Percentiles rank a stretch among this genome's conserved stretches.
Conservation (phyloP, 1,284 basidiomycete genomes). For the Ceratobasidium sp. region DNA sequence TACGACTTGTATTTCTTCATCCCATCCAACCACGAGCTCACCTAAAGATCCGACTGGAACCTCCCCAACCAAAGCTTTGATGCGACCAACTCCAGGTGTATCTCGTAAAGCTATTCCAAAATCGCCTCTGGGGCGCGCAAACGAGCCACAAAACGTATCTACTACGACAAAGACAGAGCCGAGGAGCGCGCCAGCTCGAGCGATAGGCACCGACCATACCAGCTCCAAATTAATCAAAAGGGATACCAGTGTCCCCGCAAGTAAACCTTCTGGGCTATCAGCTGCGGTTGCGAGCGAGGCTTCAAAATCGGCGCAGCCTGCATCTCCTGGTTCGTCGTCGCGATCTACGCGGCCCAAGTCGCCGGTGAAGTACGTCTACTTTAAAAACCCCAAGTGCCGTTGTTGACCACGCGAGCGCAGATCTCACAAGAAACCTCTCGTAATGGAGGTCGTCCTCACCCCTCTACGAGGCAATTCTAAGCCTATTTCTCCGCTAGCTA, state of each 20-base stretch:
- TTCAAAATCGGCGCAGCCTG: not conserved
- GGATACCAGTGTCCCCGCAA: no score
- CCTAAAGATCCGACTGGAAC: no score
- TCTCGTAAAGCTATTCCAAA: not conserved
- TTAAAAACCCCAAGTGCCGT: not conserved
- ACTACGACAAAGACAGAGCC: not conserved
- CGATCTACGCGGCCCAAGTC: slow-evolving; percentile 5
- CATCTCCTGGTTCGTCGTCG: slow-evolving; percentile 7
- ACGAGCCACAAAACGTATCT: not conserved
- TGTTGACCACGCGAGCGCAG: slow-evolving; percentile 8
- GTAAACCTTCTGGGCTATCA: not conserved
- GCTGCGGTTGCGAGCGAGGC: not conserved
- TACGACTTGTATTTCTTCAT: not conserved
- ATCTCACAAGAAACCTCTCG: slow-evolving; percentile 25
- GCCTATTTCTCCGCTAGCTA: slow-evolving; percentile 1
- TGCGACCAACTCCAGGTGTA: not conserved
- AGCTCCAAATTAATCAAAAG: not conserved
- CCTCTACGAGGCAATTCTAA: slow-evolving; percentile 1
- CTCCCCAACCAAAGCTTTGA: not conserved
- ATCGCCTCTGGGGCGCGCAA: not conserved
- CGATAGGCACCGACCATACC: not conserved
- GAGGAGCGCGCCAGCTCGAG: not conserved
- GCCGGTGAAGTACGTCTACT: slow-evolving; percentile 11
- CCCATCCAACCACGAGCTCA: not conserved
- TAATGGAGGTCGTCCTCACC: slow-evolving; percentile 39